A percentile compares a stretch with the other conserved stretches of the same genome.
Conservation (phyloP, 169 alveolate species). For the Theileria equi region DNA sequence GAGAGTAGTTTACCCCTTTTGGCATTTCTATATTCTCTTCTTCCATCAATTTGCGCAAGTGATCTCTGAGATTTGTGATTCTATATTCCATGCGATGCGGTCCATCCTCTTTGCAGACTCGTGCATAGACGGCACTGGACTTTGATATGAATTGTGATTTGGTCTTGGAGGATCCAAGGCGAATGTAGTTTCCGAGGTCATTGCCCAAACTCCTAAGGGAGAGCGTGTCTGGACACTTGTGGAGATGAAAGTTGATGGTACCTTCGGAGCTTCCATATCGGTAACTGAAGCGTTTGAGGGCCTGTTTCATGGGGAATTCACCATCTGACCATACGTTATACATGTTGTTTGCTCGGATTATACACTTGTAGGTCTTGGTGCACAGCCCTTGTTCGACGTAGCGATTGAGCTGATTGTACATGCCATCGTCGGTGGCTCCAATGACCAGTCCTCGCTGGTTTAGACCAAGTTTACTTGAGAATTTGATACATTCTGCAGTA, state of each 20-base stretch:
- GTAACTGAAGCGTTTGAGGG: slow-evolving; percentile 17
- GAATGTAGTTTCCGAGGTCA: not conserved
- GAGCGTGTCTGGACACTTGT: not conserved
- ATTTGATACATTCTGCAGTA: slow-evolving; percentile 19
- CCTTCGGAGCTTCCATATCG: slow-evolving; percentile 6
- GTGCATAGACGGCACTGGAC: not conserved
- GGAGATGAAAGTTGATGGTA: not conserved
- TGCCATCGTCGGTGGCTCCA: slow-evolving; percentile 49
- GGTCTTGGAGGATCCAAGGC: not conserved
- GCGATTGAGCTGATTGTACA: slow-evolving; percentile 19
- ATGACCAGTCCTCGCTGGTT: slow-evolving; percentile 49
- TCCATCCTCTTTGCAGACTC: not conserved
- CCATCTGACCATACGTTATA: not conserved
- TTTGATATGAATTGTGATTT: not conserved
- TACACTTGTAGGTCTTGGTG: slow-evolving; percentile 39
- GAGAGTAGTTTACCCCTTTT: not conserved
- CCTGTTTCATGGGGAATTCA: slow-evolving; percentile 10
- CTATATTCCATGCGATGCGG: not conserved
- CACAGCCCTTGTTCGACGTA: slow-evolving; percentile 6
- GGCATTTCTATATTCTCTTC: no score
- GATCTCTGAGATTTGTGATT: not conserved
- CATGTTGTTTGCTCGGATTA: slow-evolving; percentile 16
- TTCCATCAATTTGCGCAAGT: no score
- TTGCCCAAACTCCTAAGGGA: not conserved
- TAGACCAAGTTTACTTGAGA: slow-evolving; percentile 49